phyloP scores from a whole-genome alignment of 257 asterid species.

The Ajuga chamaepitys region DNA sequence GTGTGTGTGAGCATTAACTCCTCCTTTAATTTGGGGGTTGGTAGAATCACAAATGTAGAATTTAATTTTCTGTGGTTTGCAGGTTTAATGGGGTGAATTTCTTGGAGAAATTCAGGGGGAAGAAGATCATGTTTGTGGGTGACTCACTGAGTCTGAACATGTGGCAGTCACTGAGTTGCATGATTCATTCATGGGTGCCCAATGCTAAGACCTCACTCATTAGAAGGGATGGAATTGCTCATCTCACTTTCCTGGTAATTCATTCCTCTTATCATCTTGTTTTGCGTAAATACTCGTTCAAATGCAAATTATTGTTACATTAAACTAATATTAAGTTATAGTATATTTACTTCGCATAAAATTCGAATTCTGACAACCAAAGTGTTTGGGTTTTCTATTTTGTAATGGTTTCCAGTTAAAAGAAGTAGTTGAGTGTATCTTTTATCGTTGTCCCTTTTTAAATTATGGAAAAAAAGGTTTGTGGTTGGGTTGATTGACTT shows the following conservation, averaged over 20 bases:
- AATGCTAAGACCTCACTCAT: constrained; percentile 35
- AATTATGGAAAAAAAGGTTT: not conserved
- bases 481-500: constrained; percentile 4
- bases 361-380: no score
- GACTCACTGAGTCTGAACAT: constrained; percentile 93
- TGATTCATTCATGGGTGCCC: constrained; percentile 79
- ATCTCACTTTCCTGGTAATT: constrained; percentile 58
- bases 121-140: constrained; percentile 93
- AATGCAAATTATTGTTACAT: not conserved
- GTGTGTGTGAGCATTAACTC: no score
- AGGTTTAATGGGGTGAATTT: constrained; percentile 75
- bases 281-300: not conserved
- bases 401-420: not conserved
- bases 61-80: constrained; percentile 14
- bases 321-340: no score
- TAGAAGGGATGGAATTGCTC: constrained; percentile 32
- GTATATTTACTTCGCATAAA: no score
- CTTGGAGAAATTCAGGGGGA: constrained; percentile 80
- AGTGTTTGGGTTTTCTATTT: no score
- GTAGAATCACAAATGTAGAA: no score
- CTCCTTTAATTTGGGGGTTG: no score
- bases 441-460: not conserved
- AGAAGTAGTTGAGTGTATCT: not conserved
- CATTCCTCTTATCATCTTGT: no score
- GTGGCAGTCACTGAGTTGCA: constrained; percentile 94